Evolutionary conservation across 345 rosid genomes (phyloP).

Genomic region (Lenwebbia sp.): DNA sequence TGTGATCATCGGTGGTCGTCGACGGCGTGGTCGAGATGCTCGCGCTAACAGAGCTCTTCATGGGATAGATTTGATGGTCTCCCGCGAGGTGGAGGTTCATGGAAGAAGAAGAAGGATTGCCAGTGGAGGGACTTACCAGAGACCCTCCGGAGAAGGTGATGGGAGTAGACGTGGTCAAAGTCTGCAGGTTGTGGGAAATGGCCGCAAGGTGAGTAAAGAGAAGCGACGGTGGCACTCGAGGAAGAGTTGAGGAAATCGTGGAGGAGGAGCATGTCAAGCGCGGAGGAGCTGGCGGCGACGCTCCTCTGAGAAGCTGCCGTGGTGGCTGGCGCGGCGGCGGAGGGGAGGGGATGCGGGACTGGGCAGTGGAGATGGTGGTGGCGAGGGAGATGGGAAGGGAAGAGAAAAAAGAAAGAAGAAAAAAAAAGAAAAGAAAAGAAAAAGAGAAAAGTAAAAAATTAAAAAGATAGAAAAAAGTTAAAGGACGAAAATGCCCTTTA

Average conservation of each 20-base stretch:
- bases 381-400: no score
- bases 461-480: no score
- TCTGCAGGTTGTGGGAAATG: not conserved
- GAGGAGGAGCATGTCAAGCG: conserved; percentile 31
- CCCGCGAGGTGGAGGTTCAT: not conserved
- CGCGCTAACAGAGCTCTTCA: not conserved
- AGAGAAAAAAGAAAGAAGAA: no score
- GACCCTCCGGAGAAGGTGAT: no score
- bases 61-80: not conserved
- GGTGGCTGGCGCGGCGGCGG: no score
- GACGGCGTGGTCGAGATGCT: not conserved
- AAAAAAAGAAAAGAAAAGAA: no score
- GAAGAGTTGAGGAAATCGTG: conserved; percentile 32
- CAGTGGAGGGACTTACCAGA: no score
- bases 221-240: not conserved
- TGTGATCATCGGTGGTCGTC: not conserved
- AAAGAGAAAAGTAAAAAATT: no score
- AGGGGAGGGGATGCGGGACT: no score
- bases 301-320: not conserved
- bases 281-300: not conserved
- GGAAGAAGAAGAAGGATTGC: not conserved
- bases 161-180: no score
- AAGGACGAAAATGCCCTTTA: no score
- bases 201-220: not conserved
- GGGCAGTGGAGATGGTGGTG: no score